These are phyloP conservation scores for Cladorrhinum samala DNA, from an alignment of 495 filamentous ascomycete species.

Conservation along the genomic window DNA sequence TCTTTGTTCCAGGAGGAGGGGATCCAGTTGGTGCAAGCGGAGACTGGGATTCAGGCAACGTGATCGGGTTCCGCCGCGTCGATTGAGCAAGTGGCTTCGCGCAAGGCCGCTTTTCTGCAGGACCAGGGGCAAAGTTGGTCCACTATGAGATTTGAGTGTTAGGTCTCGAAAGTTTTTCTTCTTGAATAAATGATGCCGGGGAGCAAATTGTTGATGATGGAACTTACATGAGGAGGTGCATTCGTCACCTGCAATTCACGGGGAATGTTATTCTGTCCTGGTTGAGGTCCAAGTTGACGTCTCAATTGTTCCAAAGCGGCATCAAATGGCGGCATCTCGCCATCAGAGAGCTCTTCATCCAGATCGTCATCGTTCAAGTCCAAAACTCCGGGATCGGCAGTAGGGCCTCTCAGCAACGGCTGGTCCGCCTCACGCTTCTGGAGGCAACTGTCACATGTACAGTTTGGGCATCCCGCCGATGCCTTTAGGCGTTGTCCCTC, in stretches of 20 bases:
- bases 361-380: not conserved
- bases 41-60: no score
- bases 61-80: no score
- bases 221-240: not conserved
- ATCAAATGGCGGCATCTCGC: not conserved
- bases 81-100: not conserved
- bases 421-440: not conserved
- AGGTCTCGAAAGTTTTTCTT: no score
- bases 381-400: not conserved
- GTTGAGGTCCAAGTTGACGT: not conserved
- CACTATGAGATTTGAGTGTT: no score
- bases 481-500: not conserved
- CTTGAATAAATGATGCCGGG: not conserved
- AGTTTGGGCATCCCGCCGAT: not conserved
- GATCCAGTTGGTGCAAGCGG: not conserved
- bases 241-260: not conserved
- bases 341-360: not conserved
- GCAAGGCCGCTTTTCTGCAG: not conserved
- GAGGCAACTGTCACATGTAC: constrained; percentile 1
- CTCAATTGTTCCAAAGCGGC: no score
- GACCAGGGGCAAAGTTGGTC: not conserved
- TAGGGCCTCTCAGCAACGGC: not conserved
- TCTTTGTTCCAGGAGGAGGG: not conserved
- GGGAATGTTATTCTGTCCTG: not conserved
- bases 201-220: not conserved